Base-by-base conservation (phyloP, 2,329 filamentous ascomycete species). In the Venturia carpophila region DNA sequence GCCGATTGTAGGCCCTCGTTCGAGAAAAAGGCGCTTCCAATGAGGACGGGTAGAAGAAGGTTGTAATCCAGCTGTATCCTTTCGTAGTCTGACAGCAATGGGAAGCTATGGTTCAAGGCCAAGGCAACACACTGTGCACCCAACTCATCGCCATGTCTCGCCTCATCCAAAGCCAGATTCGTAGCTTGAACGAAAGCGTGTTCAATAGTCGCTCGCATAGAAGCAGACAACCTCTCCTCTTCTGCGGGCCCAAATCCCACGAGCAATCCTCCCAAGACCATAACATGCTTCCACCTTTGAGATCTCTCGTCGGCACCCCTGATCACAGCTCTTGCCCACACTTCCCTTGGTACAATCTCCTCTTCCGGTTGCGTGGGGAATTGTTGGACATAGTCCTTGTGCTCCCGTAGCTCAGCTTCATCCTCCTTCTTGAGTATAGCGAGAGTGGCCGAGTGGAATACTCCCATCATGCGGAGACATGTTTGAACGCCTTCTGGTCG, bases 191-290 rank as follows among this genome's bases (percentile, higher is more conserved):
- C 86, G 42, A 96, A 82, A 1, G 89, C 90, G 21, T 82, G 80
- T 71, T 93, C 89, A 0, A 96, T 79, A 52, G 84, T 90, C 42
- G 79, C 82, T 58, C 87, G 82, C 73, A 93, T 80, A 9, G 52
- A 49, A 62, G 81, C 75, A 41, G 79, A 76, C 5, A 87, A 84
- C n/a, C 84, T 83, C 66, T 83, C 82, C 58, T 85, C 78, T 49
- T 87, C 83, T 67, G 84, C 81, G 19, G 82, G 79, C 69, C 89
- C 88, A 71, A 92, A 87, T 10, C 90, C 91, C 72, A 93, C 83
- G 66, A 96, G 76, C 27, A 96, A 79, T 3, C 91, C 92, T 0
- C 87, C 87, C 10, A 96, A 82, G 5, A 92, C 83, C n/a, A 96
- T 79, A 39, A 92, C 76, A 74, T 96, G 92, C 74, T 91, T 87